Percentiles rank a stretch among this genome's conserved stretches.
These are phyloP conservation scores for Chlorella sp. DNA, from an alignment of 139 green algal genomes.

Conservation along the genomic window DNA sequence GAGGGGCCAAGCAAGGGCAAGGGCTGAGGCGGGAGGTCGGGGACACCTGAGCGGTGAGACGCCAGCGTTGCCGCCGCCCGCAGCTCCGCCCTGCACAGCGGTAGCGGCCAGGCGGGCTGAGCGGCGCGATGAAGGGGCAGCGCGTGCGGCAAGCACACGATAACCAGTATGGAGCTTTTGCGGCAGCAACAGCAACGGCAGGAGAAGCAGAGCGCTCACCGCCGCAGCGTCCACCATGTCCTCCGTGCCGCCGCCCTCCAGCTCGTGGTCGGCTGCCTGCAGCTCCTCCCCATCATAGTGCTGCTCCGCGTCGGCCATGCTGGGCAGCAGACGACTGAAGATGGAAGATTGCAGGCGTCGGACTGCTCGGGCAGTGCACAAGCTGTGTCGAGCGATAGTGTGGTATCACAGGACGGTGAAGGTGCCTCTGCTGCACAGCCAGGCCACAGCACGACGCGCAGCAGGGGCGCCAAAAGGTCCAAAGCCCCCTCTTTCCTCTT, in stretches of 20 bases:
- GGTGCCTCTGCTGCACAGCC: too few species aligned
- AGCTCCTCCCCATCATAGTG: conserved; percentile 12
- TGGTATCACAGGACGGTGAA: too few species aligned
- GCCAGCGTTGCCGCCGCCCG: not conserved
- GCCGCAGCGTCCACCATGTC: conserved; percentile 28
- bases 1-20: not conserved
- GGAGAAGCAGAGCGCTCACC: not conserved
- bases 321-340: too few species aligned
- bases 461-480: too few species aligned
- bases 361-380: not conserved
- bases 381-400: not conserved
- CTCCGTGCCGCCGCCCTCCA: conserved; percentile 11
- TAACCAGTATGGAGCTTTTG: not conserved
- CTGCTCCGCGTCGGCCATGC: conserved; percentile 17
- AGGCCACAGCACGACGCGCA: too few species aligned
- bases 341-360: not conserved
- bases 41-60: not conserved
- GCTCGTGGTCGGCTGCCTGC: not conserved
- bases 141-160: not conserved
- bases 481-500: too few species aligned
- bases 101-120: not conserved
- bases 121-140: not conserved
- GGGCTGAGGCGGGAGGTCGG: not conserved
- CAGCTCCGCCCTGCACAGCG: not conserved
- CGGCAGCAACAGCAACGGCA: not conserved